These are phyloP conservation scores for Hebeloma cylindrosporum DNA, from an alignment of 768 basidiomycete species.

Conservation along the genomic window DNA sequence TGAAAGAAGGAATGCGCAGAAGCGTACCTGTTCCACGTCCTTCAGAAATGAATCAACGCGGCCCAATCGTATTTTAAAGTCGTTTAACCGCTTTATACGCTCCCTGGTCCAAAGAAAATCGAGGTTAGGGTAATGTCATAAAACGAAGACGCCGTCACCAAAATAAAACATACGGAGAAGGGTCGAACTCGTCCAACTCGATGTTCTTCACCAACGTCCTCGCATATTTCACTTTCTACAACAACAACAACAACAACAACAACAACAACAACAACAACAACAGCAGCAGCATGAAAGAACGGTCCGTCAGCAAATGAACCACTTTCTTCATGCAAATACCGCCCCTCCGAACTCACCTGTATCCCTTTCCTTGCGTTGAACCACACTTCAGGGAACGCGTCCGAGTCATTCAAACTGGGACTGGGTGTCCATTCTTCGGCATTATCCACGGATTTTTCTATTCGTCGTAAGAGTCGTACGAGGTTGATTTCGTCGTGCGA, in stretches of 20 bases:
- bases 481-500: constrained; percentile 71
- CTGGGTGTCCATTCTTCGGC: constrained; percentile 37
- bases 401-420: constrained; percentile 10
- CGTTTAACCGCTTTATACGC: constrained; percentile 43
- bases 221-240: constrained; percentile 54
- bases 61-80: constrained; percentile 51
- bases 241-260: too few species aligned
- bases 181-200: constrained; percentile 47
- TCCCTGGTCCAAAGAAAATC: constrained; percentile 30
- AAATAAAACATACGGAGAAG: constrained; percentile 39
- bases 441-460: constrained; percentile 54
- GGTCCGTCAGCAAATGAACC: too few species aligned
- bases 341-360: constrained; percentile 45
- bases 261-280: too few species aligned
- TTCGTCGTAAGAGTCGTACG: constrained; percentile 53
- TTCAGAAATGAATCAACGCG: constrained; percentile 52
- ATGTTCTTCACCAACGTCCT: constrained; percentile 57
- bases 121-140: background rate
- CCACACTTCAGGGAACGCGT: constrained; percentile 48
- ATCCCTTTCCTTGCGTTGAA: constrained; percentile 53
- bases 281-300: too few species aligned
- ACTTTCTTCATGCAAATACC: background rate
- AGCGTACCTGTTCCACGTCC: constrained; percentile 52
- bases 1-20: background rate
- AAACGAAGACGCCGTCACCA: background rate